These are phyloP conservation scores for Leccinum subatratum DNA, from an alignment of 1,284 basidiomycete genomes.

Conservation along the genomic window DNA sequence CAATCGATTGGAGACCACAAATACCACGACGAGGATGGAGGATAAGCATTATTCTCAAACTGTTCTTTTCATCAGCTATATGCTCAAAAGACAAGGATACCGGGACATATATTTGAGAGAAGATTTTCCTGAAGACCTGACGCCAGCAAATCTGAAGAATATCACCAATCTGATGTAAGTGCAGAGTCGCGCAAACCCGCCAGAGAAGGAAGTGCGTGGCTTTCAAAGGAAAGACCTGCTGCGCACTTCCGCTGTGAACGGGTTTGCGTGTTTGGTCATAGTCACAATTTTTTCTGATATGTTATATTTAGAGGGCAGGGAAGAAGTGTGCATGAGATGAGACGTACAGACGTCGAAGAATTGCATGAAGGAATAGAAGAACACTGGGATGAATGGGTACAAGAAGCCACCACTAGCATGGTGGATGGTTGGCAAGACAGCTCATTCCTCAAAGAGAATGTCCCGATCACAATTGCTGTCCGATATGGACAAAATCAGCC, in stretches of 20 bases:
- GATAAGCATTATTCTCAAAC: neutral
- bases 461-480: neutral
- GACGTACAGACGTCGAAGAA: neutral
- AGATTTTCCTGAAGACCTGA: neutral
- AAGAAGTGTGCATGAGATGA: neutral
- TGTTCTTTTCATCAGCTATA: neutral
- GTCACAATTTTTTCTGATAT: neutral
- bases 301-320: neutral
- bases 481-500: neutral
- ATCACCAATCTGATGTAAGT: neutral
- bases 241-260: neutral
- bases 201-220: too few relatives aligned
- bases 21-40: neutral
- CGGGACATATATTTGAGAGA: neutral
- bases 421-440: neutral
- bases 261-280: neutral
- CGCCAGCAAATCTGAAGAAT: neutral
- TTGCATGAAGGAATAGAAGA: neutral
- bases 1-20: neutral
- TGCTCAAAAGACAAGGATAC: neutral
- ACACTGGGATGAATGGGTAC: slow-evolving; percentile 3
- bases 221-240: too few relatives aligned
- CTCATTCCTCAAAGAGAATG: neutral
- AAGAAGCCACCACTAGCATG: neutral
- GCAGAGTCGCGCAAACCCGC: too few relatives aligned